Percentiles rank a stretch among this genome's conserved stretches.
Conservation (phyloP, 2,329 filamentous ascomycete species). For the Aspergillus puulaauensis region DNA sequence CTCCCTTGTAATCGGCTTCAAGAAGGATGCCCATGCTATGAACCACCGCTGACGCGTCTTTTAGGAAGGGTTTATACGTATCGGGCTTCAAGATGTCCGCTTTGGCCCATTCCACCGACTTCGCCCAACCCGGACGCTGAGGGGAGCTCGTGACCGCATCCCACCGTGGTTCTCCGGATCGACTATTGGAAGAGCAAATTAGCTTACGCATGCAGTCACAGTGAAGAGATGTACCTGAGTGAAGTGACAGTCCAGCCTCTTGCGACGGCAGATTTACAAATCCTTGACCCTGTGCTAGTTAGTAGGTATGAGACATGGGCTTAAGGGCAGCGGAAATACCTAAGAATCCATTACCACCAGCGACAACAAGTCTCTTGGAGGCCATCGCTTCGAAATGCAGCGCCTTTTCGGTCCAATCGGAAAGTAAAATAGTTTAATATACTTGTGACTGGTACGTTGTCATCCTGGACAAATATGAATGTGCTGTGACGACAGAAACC, state of each 20-base stretch:
- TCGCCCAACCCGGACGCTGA: constrained; percentile 75
- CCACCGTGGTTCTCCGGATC: constrained; percentile 89
- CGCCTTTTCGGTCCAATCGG: neutral
- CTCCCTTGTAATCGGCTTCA: constrained; percentile 96
- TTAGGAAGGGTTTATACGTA: constrained; percentile 74
- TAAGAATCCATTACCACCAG: constrained; percentile 90
- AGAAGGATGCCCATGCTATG: constrained; percentile 95
- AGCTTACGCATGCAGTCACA: neutral
- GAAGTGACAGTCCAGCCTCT: constrained; percentile 91
- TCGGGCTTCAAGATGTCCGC: constrained; percentile 82
- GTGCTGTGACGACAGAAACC: neutral
- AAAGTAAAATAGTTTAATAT: neutral
- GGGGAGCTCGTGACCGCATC: constrained; percentile 70
- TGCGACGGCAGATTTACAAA: constrained; percentile 84
- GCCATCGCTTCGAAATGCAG: constrained; percentile 42
- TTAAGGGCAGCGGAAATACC: constrained; percentile 48
- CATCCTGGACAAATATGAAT: constrained; percentile 5
- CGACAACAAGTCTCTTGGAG: constrained; percentile 81
- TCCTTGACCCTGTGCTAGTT: constrained; percentile 59
- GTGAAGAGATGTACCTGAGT: constrained; percentile 65
- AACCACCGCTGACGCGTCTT: constrained; percentile 78
- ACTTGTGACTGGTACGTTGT: neutral
- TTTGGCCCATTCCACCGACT: constrained; percentile 79
- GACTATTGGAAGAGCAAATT: constrained; percentile 52
- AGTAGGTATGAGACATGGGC: neutral